These are phyloP conservation scores for Lolium perenne DNA, from an alignment of 176 grass and related monocot genomes.

Conservation along the genomic window DNA sequence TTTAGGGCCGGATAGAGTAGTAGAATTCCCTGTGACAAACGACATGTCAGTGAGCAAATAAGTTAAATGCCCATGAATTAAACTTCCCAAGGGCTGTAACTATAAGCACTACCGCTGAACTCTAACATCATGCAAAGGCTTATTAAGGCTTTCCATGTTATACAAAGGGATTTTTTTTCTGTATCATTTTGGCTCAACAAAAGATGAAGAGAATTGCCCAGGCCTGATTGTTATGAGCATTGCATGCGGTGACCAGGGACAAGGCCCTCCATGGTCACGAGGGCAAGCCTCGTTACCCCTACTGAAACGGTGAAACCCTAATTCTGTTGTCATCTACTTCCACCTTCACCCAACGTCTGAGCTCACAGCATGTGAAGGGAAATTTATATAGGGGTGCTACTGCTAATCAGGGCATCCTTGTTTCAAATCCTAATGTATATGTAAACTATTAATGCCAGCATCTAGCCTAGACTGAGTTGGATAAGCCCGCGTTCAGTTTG, in stretches of 20 bases:
- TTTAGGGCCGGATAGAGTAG: too few species aligned
- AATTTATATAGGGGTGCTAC: background rate
- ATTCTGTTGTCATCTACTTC: background rate
- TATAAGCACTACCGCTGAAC: too few species aligned
- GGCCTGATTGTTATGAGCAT: background rate
- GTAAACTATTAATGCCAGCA: background rate
- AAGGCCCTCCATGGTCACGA: background rate
- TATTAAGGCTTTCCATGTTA: too few species aligned
- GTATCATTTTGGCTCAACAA: background rate
- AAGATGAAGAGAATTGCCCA: background rate
- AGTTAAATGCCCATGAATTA: too few species aligned
- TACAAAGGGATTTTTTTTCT: background rate
- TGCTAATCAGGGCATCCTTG: background rate
- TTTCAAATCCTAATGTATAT: constrained; percentile 17
- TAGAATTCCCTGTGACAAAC: too few species aligned
- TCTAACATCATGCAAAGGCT: too few species aligned
- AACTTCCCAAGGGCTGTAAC: too few species aligned
- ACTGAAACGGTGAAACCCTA: background rate
- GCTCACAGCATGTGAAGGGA: background rate
- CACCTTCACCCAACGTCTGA: background rate
- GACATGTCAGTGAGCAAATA: too few species aligned
- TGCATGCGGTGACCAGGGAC: background rate
- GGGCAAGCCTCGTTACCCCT: too few species aligned
- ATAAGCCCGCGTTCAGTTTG: background rate
- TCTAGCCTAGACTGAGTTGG: background rate